Conservation (phyloP, 179 eudicot genomes). For the Spinacia oleracea region DNA sequence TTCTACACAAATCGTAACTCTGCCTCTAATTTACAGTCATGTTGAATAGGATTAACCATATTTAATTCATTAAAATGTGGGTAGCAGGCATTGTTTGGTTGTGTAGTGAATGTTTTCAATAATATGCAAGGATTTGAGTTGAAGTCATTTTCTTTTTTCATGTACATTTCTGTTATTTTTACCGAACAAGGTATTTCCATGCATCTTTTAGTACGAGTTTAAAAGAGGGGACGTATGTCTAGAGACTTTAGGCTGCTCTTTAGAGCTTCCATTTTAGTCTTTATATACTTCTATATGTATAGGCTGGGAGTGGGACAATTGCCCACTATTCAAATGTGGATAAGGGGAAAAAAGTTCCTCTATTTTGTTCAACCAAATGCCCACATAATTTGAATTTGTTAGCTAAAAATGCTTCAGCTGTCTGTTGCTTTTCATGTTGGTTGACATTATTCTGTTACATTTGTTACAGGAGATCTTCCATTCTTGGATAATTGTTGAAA, state of each 20-base stretch:
- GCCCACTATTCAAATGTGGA: neutral
- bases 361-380: neutral
- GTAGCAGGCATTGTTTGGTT: neutral
- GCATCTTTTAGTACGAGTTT: neutral
- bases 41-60: neutral
- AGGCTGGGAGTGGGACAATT: neutral
- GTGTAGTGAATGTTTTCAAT: neutral
- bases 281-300: neutral
- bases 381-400: neutral
- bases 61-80: neutral
- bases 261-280: neutral
- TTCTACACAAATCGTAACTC: neutral
- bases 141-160: neutral
- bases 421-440: neutral
- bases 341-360: neutral
- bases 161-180: neutral
- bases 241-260: no score
- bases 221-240: neutral
- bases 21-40: neutral
- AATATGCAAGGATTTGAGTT: neutral
- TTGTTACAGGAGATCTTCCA: conserved; percentile 24
- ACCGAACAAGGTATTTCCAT: neutral
- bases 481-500: conserved; percentile 21
- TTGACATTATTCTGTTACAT: conserved; percentile 9
- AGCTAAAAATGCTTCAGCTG: neutral